These are phyloP conservation scores for Diaporthe citriasiana DNA, from an alignment of 2,329 filamentous ascomycete genomes.

Conservation along the genomic window DNA sequence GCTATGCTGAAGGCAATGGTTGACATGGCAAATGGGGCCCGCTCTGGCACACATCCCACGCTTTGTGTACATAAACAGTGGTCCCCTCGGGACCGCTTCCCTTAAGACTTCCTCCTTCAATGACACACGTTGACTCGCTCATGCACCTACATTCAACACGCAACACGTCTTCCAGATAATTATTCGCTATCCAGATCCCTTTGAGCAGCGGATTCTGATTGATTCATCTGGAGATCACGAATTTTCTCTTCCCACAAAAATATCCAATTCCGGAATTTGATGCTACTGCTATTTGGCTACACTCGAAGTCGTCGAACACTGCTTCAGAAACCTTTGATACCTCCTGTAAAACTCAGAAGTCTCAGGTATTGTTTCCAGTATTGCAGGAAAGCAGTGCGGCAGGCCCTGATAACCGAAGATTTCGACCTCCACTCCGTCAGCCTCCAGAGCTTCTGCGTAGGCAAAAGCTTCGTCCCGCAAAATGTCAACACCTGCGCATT, in stretches of 20 bases:
- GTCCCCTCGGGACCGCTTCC: too few relatives aligned
- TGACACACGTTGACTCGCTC: too few relatives aligned
- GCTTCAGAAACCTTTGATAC: background rate
- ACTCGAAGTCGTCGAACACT: too few relatives aligned
- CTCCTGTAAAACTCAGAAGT: background rate
- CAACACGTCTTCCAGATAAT: too few relatives aligned
- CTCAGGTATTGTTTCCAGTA: background rate
- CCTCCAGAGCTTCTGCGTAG: background rate
- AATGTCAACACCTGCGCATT: slow-evolving; percentile 17
- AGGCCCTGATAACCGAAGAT: background rate
- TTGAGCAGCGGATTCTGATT: too few relatives aligned
- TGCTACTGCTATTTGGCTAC: background rate
- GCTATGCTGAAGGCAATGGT: too few relatives aligned
- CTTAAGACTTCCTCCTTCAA: too few relatives aligned
- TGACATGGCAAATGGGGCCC: too few relatives aligned
- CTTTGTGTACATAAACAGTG: too few relatives aligned
- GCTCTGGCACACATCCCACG: too few relatives aligned
- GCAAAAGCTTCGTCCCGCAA: slow-evolving; percentile 19
- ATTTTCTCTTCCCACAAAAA: background rate
- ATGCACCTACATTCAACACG: too few relatives aligned
- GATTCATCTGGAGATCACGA: background rate
- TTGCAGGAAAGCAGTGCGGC: slow-evolving; percentile 20
- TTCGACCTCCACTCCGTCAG: background rate
- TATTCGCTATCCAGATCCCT: too few relatives aligned
- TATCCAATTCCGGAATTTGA: background rate